Base-by-base conservation (phyloP, 1,284 basidiomycete genomes). In the Albatrellus sp. region DNA sequence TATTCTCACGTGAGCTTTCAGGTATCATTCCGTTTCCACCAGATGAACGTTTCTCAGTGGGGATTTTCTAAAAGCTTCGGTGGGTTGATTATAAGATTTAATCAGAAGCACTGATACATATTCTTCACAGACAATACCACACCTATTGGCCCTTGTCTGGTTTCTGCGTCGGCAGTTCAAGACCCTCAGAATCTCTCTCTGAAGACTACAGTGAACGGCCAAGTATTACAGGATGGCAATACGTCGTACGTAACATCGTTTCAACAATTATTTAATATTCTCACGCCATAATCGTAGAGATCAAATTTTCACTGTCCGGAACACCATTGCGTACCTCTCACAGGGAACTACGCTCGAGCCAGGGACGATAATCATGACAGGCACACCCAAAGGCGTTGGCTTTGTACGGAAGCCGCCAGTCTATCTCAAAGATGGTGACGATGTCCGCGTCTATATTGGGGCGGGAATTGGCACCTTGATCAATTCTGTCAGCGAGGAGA, bases 271-370 rank as follows among this genome's bases (percentile, higher is more conserved):
- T 11, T 28, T 43, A 19, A 40, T 37, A 2, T 17, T 8, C 10
- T 12, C 10, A 32, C 20, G 11, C 20, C 34, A 19, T 37, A n/a
- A 37, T 16, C 17, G 8, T 55, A 86, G 83, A 38, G 70, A 77
- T 49, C 81, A 84, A 55, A 78, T 88, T 41, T 89, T 87, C 67
- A 75, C 60, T 53, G 74, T 88, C 37, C 73, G 75, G 31, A 70
- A 79, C 52, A 82, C 83, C 0, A 68, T 92, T 43, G 70, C 87
- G 0, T 85, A 80, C 68, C 73, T 92, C 31, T 90, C 87, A 0
- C 81, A 89, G 57, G 90, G 83, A 1, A 90, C 89, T 3, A 94
- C 90, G 0, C 75, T 96, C 19, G 74, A 79, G 49, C 76, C 86
- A 0, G 91, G 90, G 1, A 80, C 82, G 0, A 66, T 92, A 49